Evolutionary conservation across 257 asterid species (phyloP), one percentile per base, ranked within the genome.

Genomic region (Capsicum rhomboideum): DNA sequence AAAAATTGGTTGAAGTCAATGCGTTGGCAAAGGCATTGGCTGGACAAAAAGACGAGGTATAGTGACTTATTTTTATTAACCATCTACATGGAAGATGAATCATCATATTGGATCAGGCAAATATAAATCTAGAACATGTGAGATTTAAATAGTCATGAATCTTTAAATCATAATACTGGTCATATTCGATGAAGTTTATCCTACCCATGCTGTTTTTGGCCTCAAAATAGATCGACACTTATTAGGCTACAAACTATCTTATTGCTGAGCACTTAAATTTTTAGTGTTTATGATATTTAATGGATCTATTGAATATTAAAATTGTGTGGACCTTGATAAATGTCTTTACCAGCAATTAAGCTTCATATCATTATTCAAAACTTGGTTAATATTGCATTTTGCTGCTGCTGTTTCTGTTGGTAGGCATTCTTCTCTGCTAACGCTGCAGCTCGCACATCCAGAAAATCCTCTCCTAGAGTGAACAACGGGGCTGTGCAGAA

Each of bases 381-480:
- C 69, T 58, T 29, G 83, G 18, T 79, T 52, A 29, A 17, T 29
- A 4, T 79, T 12, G 52, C 34, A 20, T n/a, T 58, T 28, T 16
- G 34, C 83, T 79, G 46, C 53, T 54, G 23, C 78, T 55, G 72
- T 84, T 69, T 79, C 53, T 83, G 71, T 80, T 56, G 83, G 42
- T 88, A 96, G 98, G 95, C 89, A 34, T 92, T 87, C 90, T 93
- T 94, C 91, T 90, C 98, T 71, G 94, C 97, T 59, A 96, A 92
- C 83, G 92, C 97, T 79, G 90, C 91, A 21, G 98, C 98, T 85
- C 98, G 87, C 87, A 97, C 98, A 83, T 96, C 99, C 74, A 92
- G 99, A 86, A 96, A 90, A 85, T 91, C 96, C 87, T 96, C 99
- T 29, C 98, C 99, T 2, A 90, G 98, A 86, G 99, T 94, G 88